phyloP scores from a whole-genome alignment of 1,139 yeast genomes.

The Geotrichum histeridarum region DNA sequence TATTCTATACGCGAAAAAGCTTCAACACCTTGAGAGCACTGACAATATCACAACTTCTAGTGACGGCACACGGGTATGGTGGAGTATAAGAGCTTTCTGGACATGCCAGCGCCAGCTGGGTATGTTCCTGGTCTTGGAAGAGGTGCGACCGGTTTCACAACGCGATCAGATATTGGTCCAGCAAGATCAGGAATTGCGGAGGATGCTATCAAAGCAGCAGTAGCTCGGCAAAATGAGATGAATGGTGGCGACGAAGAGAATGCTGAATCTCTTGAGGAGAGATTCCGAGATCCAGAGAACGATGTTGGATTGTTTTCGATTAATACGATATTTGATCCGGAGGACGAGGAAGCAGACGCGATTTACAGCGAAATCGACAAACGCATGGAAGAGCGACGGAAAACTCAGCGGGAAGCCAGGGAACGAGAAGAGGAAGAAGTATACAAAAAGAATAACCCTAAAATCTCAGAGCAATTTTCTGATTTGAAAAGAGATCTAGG shows the following conservation, averaged over 20 bases:
- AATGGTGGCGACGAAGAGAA: conserved; percentile 37
- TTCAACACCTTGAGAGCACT: background rate
- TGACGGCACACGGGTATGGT: conserved; percentile 10
- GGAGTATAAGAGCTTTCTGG: conserved; percentile 49
- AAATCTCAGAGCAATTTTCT: conserved; percentile 44
- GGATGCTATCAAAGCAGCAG: conserved; percentile 37
- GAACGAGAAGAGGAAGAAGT: conserved; percentile 32
- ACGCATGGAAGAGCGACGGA: conserved; percentile 43
- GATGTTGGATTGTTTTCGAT: conserved; percentile 38
- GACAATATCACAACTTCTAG: background rate
- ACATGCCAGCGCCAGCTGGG: conserved; percentile 84
- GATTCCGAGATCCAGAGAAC: conserved; percentile 41
- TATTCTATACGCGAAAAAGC: background rate
- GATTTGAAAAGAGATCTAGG: conserved; percentile 62
- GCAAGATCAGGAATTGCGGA: conserved; percentile 42
- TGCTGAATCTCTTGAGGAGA: conserved; percentile 31
- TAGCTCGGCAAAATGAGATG: conserved; percentile 35
- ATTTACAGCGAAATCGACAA: conserved; percentile 64
- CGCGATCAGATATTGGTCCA: conserved; percentile 70
- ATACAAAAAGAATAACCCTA: conserved; percentile 31
- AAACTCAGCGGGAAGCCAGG: conserved; percentile 36
- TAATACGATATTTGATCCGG: conserved; percentile 37
- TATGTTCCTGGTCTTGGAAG: conserved; percentile 91
- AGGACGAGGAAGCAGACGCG: conserved; percentile 74
- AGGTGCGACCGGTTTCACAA: conserved; percentile 91